Evolutionary conservation across 495 filamentous ascomycete species (phyloP), one percentile per base, ranked within the genome.

Genomic region (Podospora australis): DNA sequence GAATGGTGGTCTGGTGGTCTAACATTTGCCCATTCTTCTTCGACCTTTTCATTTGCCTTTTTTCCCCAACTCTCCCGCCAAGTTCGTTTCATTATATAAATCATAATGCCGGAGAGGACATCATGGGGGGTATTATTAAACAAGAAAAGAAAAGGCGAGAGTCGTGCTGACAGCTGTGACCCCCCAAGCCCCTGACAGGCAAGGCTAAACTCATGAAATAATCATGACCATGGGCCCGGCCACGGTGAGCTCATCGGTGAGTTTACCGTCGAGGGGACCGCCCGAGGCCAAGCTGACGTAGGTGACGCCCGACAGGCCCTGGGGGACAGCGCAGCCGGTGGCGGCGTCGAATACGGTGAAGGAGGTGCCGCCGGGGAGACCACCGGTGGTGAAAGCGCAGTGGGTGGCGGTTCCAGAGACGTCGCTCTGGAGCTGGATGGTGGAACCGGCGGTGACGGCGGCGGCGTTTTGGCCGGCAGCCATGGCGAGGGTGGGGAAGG

Each of bases 301-400:
- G 49, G 71, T 69, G 46, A 79, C 64, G 16, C 78, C 78, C n/a
- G 70, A 68, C 25, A 81, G 53, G 48, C 64, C 64, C 47, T 68
- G 63, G 23, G 78, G 75, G 3, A 79, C 68, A 6, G 58, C 57
- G 56, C 78, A 81, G 45, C 76, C 78, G 20, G 65, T 57, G 11
- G 64, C 63, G 10, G 53, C 49, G 29, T 57, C 53, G 57, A 81
- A 76, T 20, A 69, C 48, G 2, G 66, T 64, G 64, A 82, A 82
- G 28, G 63, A 65, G 24, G 75, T 77, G 43, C 75, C 77, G 44
- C 75, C 73, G 42, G 68, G 68, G 28, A 60, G 16, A 29, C 70
- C 72, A 22, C 74, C 76, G 38, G 71, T 71, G 24, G 78, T 76
- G 63, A 82, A 83, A 24, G 71, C 70, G 53, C 80, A 83, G 69